A percentile compares a stretch with the other conserved stretches of the same genome.
Evolutionary conservation across 1,284 basidiomycete genomes (phyloP).

Genomic region (Retiboletus flavoniger): DNA sequence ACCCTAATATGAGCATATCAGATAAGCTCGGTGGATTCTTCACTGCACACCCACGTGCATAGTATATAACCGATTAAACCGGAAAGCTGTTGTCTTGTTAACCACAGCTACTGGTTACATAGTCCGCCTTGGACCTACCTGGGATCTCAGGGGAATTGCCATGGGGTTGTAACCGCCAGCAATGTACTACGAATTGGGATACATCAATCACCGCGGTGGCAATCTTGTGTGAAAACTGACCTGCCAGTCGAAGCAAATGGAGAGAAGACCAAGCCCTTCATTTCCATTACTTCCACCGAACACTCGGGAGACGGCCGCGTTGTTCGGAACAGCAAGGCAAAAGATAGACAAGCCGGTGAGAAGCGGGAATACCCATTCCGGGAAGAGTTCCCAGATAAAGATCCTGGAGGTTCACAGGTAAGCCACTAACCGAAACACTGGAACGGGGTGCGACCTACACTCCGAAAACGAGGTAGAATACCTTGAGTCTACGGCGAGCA

Average conservation of each 20-base stretch:
- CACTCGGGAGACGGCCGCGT: conserved; percentile 48
- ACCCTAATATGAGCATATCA: conserved; percentile 32
- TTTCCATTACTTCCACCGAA: conserved; percentile 65
- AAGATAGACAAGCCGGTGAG: conserved; percentile 54
- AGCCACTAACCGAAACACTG: not conserved
- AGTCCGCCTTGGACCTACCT: conserved; percentile 20
- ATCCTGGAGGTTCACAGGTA: conserved; percentile 31
- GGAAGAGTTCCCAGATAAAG: conserved; percentile 52
- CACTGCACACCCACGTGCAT: conserved; percentile 41
- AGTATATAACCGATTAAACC: conserved; percentile 43
- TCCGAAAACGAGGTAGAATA: conserved; percentile 52
- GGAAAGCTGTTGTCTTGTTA: conserved; percentile 35
- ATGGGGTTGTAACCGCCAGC: conserved; percentile 39
- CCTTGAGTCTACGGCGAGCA: conserved; percentile 43
- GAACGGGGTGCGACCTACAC: conserved; percentile 26
- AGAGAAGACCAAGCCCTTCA: conserved; percentile 51
- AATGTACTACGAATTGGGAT: conserved; percentile 40
- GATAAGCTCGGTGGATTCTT: not conserved
- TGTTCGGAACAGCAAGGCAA: conserved; percentile 55
- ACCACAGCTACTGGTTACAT: not conserved
- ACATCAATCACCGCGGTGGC: not conserved
- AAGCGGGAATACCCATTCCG: conserved; percentile 53
- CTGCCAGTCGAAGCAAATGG: conserved; percentile 59
- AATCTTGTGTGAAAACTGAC: conserved; percentile 11
- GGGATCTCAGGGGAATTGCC: conserved; percentile 44